Evolutionary conservation across 2,329 filamentous ascomycete genomes (phyloP), one percentile per base, ranked within the genome.

Genomic region (Fusarium falciforme): DNA sequence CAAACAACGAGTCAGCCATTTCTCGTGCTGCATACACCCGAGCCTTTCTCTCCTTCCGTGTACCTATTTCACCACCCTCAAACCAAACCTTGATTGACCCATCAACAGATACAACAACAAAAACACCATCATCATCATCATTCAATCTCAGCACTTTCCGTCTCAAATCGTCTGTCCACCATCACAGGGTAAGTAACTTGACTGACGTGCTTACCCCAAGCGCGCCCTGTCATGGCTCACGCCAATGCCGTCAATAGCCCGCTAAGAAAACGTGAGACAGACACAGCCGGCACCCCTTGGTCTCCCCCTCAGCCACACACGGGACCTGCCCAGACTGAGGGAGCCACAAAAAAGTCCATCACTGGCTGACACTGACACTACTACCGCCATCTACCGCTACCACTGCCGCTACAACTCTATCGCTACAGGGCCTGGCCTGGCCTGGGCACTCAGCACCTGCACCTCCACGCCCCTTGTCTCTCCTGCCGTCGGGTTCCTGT

Each of bases 171-270:
- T 52, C 47, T 16, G 17, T 5, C 47, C 27, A 11, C 20, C 17
- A 35, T 35, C 52, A 16, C 31, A 61, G 59, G 59, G 61, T 55
- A 63, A 55, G 61, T 31, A 8, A 55, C 17, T 49, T 17, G 36
- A 27, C 57, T 55, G 61, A 40, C 47, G 58, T 44, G 58, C 58
- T 61, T 61, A 35, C 31, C 16, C 55, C 33, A 36, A 38, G 31
- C 55, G 33, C 29, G 35, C 55, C 47, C 59, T 36, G 40, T 35
- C 59, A n/a, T 27, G 42, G 40, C 59, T 35, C 59, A 61, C 16
- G 59, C 38, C 59, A 61, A 61, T 61, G 36, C 57, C 35, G 58
- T 61, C 47, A 63, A 40, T 52, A 49, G 20, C 31, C 61, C 61
- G 61, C 61, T 63, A 63, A 63, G 29, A 27, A 52, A 52, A 52